Evolutionary conservation across 2,329 filamentous ascomycete species (phyloP), one percentile per base, ranked within the genome.

Genomic region (Exophiala sp.): DNA sequence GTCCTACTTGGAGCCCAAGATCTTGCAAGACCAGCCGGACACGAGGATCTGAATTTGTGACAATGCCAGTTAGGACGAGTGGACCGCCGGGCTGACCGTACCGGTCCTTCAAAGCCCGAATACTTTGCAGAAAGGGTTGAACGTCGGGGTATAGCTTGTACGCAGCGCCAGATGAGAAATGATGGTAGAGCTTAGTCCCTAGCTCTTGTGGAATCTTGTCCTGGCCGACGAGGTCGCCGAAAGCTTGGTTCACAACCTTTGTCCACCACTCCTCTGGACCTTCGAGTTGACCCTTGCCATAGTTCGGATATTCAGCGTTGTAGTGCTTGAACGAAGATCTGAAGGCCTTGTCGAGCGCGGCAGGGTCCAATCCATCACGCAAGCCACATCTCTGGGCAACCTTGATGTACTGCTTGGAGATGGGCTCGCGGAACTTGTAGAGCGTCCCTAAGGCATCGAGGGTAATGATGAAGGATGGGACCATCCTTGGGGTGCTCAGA

Each of bases 41-140:
- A 2, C 74, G 67, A 52, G 75, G 73, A 61, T 77, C 74, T 9
- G 74, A 75, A 54, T 77, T 77, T 3, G 74, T 75, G 39, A 77
- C 55, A 5, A 76, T 67, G 0, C 74, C 74, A 1, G 75, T 60
- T 18, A 74, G 33, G 2, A 76, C 56, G 5, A 65, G 62, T 49
- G 72, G 72, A 5, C 57, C 49, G 1, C 58, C 57, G 12, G 54
- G 33, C 18, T 47, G 24, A 4, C 44, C 43, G 24, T 51, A 44
- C 16, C 21, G 9, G 21, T 45, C 32, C 43, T 63, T 67, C 24
- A 64, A 59, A 9, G 59, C 45, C 10, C 63, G 61, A 60, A 75
- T 59, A 12, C 62, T 58, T 4, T 57, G 51, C 35, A 76, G 69
- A 48, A 75, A 74, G 0, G 64, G 64, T 9, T 35, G 48, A 3